These are phyloP conservation scores for Leccinum truebloodii DNA, from an alignment of 768 basidiomycete genomes.

Conservation along the genomic window DNA sequence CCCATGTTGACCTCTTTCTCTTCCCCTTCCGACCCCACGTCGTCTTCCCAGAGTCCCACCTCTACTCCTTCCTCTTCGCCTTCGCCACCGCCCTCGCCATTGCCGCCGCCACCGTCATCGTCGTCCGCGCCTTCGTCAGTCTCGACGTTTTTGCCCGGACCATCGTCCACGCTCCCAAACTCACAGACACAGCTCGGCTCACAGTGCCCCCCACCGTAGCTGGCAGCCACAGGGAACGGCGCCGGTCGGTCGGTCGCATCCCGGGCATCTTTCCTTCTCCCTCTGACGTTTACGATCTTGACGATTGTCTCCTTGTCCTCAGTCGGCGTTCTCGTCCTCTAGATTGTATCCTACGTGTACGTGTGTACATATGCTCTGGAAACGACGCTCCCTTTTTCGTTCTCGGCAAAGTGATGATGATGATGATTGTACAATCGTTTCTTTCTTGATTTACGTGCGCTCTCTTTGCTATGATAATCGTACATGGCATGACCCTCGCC, in stretches of 20 bases:
- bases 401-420: background rate
- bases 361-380: background rate
- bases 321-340: constrained; percentile 29
- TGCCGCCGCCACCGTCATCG: no score
- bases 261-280: constrained; percentile 8
- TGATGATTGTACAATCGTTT: background rate
- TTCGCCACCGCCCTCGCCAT: no score
- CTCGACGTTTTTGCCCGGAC: background rate
- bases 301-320: constrained; percentile 28
- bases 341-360: constrained; percentile 4
- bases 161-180: constrained; percentile 6
- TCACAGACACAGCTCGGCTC: constrained; percentile 25
- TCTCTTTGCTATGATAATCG: background rate
- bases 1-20: background rate
- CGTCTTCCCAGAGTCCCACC: background rate
- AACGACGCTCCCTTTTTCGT: background rate
- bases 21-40: background rate
- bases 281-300: constrained; percentile 26
- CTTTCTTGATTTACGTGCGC: background rate
- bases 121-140: background rate
- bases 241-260: constrained; percentile 11
- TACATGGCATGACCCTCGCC: background rate
- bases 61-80: background rate
- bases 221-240: constrained; percentile 2
- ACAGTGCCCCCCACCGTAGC: constrained; percentile 21